Base-by-base conservation (phyloP, 352 stramenopile species). In the Pythium apleroticum region DNA sequence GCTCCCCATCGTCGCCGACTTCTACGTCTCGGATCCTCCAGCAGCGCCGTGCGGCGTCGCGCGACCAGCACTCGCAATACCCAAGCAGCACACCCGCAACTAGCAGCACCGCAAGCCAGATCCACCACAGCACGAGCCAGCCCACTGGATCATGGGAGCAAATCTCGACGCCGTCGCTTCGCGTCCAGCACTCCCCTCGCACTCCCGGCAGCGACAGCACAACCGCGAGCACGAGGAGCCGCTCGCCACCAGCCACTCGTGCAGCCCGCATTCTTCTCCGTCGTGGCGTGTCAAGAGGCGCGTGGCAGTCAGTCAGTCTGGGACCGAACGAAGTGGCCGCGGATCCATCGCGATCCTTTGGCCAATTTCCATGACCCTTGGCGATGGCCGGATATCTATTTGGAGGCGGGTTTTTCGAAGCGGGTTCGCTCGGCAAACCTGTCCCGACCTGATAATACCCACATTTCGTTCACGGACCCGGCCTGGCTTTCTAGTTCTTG, bases 41-140 rank as follows among this genome's bases (percentile, higher is more conserved):
- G 48, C n/a, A 45, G 35, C 20, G 27, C 52, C 54, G 62, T 58
- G 20, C 22, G 17, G 6, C 35, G 15, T 8, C 27, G 53, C 28
- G 55, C 52, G 31, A 63, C 25, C 41, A 75, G 31, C 20, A 60
- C 22, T 84, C 69, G 5, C 65, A 79, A 46, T 73, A 84, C 11
- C 76, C 71, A 7, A 77, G 57, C 46, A 75, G 63, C 57, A 52
- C 57, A 28, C 74, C 63, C 17, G 63, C 62, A 58, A 86, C 63
- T 25, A 89, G 46, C 46, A 90, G 66, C 54, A 86, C 39, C 33
- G 64, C 76, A 63, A 90, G 81, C 76, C 84, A 91, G 66, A 90
- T 78, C 83, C 83, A 91, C 77, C 79, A 89, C 39, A 78, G 65
- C 27, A 73, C 66, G 52, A 81, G 60, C 68, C 80, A 80, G 11